Conservation (phyloP, 1,139 yeast species). For the Saccharomyces hybrid region DNA sequence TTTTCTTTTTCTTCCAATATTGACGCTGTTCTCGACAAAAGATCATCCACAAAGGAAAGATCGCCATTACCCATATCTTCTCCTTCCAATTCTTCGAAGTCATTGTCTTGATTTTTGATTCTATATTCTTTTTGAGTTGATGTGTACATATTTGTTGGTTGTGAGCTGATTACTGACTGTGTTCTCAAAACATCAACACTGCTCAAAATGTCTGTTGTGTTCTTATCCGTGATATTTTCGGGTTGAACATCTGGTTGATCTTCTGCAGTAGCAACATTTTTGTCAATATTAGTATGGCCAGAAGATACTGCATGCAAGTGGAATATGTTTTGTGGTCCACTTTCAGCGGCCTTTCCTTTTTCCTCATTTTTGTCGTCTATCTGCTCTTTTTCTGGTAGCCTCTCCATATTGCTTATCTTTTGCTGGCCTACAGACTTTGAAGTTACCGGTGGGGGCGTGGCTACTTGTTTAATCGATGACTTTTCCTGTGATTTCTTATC, state of each 20-base stretch:
- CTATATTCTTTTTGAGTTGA: background rate
- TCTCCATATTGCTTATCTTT: no score
- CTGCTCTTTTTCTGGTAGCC: no score
- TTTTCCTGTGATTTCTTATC: background rate
- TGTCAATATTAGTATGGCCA: background rate
- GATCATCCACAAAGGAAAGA: background rate
- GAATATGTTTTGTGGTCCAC: no score
- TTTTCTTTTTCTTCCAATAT: constrained; percentile 8
- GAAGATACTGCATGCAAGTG: background rate
- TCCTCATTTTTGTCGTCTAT: no score
- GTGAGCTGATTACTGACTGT: background rate
- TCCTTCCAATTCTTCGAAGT: background rate
- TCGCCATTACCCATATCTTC: background rate
- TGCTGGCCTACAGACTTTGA: no score
- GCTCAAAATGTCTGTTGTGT: background rate
- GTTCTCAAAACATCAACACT: background rate
- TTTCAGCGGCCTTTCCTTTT: no score
- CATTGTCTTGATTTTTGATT: background rate
- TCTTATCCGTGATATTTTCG: background rate
- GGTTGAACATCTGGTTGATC: background rate
- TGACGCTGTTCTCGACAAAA: constrained; percentile 8
- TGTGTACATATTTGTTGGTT: background rate
- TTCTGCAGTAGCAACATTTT: background rate
- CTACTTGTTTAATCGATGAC: background rate
- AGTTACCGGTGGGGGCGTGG: background rate